Conservation (phyloP, 2,329 filamentous ascomycete species). For the Cladosporium sp. region DNA sequence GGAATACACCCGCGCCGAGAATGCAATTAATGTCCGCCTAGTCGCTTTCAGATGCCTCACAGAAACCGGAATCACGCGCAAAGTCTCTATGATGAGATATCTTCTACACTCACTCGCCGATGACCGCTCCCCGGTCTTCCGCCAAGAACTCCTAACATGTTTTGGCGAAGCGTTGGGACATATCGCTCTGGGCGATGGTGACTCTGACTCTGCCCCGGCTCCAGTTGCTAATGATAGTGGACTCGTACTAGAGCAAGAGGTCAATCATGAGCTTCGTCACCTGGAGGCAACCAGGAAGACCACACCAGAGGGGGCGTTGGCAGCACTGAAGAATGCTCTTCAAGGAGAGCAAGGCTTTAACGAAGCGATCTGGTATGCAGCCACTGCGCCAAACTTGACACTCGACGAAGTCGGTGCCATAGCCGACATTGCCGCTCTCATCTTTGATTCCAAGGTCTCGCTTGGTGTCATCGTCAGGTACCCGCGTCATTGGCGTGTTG, state of each 20-base stretch:
- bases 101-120: slow-evolving; percentile 53
- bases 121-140: slow-evolving; percentile 56
- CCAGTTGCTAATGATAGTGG: slow-evolving; percentile 35
- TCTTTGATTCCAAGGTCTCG: slow-evolving; percentile 52
- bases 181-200: slow-evolving; percentile 54
- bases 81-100: slow-evolving; percentile 51
- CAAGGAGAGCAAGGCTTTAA: slow-evolving; percentile 46
- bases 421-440: slow-evolving; percentile 52
- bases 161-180: slow-evolving; percentile 55
- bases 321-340: slow-evolving; percentile 53
- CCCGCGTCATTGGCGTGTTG: slow-evolving; percentile 54
- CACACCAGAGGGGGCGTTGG: slow-evolving; percentile 55
- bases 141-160: slow-evolving; percentile 47
- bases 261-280: slow-evolving; percentile 47
- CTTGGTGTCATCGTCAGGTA: slow-evolving; percentile 49
- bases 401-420: slow-evolving; percentile 53
- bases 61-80: slow-evolving; percentile 51
- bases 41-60: slow-evolving; percentile 57
- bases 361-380: slow-evolving; percentile 53
- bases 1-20: slow-evolving; percentile 57
- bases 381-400: slow-evolving; percentile 47
- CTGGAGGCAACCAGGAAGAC: slow-evolving; percentile 50
- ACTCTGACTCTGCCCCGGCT: slow-evolving; percentile 27
- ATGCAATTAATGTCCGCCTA: slow-evolving; percentile 57
- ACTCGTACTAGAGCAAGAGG: slow-evolving; percentile 57